phyloP scores from a whole-genome alignment of 495 filamentous ascomycete genomes.

The Hamigera avellanea region DNA sequence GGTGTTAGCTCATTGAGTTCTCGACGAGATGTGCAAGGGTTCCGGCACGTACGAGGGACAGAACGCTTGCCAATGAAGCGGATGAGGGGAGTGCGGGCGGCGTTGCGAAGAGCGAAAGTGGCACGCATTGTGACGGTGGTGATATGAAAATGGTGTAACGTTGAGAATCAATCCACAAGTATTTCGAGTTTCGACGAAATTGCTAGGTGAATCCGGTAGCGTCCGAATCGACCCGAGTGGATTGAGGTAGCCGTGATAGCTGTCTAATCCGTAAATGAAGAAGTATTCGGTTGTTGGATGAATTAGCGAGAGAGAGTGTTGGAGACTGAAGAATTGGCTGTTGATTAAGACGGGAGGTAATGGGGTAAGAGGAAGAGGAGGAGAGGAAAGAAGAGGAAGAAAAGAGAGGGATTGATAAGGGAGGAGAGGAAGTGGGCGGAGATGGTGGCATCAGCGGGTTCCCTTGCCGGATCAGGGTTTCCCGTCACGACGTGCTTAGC shows the following conservation, averaged over 20 bases:
- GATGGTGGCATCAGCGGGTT: slow-evolving; percentile 9
- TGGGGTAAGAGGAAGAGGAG: slow-evolving; percentile 3
- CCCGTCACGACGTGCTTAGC: not conserved
- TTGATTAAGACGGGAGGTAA: slow-evolving; percentile 3
- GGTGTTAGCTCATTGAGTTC: slow-evolving; percentile 8
- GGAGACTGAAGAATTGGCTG: slow-evolving; percentile 7
- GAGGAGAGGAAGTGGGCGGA: slow-evolving; percentile 13
- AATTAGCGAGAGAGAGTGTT: slow-evolving; percentile 4
- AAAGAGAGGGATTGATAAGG: slow-evolving; percentile 5
- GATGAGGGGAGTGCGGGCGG: slow-evolving; percentile 71
- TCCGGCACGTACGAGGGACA: slow-evolving; percentile 55
- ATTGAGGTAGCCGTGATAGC: not conserved
- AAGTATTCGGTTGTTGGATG: not conserved
- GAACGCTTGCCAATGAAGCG: slow-evolving; percentile 84
- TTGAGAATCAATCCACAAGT: no score
- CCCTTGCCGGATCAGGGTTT: slow-evolving; percentile 3
- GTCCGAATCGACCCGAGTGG: slow-evolving; percentile 20
- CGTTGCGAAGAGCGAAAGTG: slow-evolving; percentile 55
- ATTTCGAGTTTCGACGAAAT: not conserved
- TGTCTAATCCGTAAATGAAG: not conserved
- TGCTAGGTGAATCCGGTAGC: slow-evolving; percentile 13
- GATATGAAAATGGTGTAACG: slow-evolving; percentile 1
- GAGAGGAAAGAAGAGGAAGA: slow-evolving; percentile 9
- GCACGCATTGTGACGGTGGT: slow-evolving; percentile 43
- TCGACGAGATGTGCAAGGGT: not conserved